Conservation (phyloP, 164 flowering plant genomes). For the Sextonia rubra region DNA sequence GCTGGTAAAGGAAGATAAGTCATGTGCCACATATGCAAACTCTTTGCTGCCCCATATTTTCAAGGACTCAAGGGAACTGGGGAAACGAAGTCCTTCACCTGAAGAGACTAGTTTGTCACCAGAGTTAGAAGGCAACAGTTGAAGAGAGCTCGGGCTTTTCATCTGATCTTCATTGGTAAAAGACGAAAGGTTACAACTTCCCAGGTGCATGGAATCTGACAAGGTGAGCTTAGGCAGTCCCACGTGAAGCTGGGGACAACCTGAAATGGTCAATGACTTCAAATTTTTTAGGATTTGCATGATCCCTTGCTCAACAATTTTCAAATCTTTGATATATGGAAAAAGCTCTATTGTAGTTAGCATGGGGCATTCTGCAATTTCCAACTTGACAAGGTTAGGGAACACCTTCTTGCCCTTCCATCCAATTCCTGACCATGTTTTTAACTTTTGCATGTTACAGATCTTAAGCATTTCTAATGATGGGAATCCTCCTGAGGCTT, state of each 20-base stretch:
- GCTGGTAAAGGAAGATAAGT: background rate
- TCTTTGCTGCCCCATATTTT: background rate
- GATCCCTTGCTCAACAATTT: background rate
- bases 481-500: background rate
- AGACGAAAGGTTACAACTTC: background rate
- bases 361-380: background rate
- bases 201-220: background rate
- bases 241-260: background rate
- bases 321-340: background rate
- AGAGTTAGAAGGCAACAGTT: rapidly evolving
- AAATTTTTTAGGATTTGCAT: background rate
- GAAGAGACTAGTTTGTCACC: background rate
- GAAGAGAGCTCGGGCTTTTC: background rate
- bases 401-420: background rate
- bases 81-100: constrained; percentile 8
- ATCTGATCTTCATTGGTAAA: background rate
- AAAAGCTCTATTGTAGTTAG: background rate
- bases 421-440: background rate
- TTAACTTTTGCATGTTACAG: constrained; percentile 1
- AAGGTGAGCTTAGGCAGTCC: background rate
- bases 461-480: constrained; percentile 6
- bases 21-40: background rate
- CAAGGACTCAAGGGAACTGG: background rate
- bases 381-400: background rate
- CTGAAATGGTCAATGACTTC: background rate